phyloP scores from a whole-genome alignment of 106 monocot genomes.

The Hemerocallis citrina region DNA sequence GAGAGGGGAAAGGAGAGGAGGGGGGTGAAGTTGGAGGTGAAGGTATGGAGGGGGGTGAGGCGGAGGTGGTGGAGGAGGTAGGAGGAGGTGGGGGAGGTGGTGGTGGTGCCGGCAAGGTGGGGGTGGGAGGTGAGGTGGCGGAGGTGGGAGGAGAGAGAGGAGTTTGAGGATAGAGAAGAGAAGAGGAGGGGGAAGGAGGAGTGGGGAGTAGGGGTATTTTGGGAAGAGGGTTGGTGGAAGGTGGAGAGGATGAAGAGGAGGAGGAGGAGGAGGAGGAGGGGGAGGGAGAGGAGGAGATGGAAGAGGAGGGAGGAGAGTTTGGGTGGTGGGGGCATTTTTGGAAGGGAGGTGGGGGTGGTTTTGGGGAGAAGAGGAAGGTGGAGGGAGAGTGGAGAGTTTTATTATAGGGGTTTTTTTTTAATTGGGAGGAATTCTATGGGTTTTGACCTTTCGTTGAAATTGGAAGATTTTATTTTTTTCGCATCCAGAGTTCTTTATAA shows the following conservation, averaged over 20 bases:
- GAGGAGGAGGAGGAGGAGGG: not conserved
- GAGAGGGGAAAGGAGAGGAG: slow-evolving; percentile 65
- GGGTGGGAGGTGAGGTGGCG: slow-evolving; percentile 45
- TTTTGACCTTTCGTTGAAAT: too few species aligned
- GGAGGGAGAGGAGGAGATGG: not conserved
- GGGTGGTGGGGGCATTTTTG: not conserved
- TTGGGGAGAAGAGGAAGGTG: too few species aligned
- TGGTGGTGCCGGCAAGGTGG: slow-evolving; percentile 76
- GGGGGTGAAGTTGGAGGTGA: slow-evolving; percentile 25
- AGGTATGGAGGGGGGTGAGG: slow-evolving; percentile 32
- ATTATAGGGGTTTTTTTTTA: too few species aligned
- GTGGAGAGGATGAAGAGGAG: slow-evolving; percentile 23
- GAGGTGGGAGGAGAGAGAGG: slow-evolving; percentile 65
- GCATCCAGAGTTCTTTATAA: too few species aligned
- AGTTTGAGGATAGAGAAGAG: slow-evolving; percentile 50
- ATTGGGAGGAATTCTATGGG: too few species aligned
- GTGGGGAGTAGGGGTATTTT: not conserved
- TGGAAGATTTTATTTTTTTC: too few species aligned
- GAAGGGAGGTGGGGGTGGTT: not conserved
- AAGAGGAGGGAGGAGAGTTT: not conserved
- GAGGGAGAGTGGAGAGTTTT: too few species aligned
- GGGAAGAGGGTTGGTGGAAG: slow-evolving; percentile 5
- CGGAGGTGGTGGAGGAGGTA: slow-evolving; percentile 55
- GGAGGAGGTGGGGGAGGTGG: slow-evolving; percentile 20
- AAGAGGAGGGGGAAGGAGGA: slow-evolving; percentile 10